These are phyloP conservation scores for Tulasnella sp. DNA, from an alignment of 768 basidiomycete genomes.

Conservation along the genomic window DNA sequence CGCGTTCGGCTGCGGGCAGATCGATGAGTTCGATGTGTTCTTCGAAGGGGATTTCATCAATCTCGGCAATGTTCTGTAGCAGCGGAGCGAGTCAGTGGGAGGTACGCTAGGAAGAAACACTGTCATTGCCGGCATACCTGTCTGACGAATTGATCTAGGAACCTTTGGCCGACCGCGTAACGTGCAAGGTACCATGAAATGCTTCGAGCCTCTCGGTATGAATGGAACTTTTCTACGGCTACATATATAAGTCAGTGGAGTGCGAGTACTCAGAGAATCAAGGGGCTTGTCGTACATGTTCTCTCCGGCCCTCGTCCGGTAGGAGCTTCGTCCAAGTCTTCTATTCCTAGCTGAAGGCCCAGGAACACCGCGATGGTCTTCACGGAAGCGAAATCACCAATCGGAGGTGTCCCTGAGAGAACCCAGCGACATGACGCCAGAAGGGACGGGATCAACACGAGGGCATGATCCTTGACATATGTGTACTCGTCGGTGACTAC, in stretches of 20 bases:
- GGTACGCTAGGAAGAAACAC: not conserved
- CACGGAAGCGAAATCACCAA: slow-evolving; percentile 79
- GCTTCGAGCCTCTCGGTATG: slow-evolving; percentile 89
- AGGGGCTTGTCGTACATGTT: slow-evolving; percentile 46
- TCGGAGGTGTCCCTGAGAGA: slow-evolving; percentile 91
- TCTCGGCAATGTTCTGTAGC: slow-evolving; percentile 83
- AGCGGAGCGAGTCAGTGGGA: slow-evolving; percentile 18
- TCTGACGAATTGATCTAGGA: slow-evolving; percentile 72
- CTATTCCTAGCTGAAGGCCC: slow-evolving; percentile 81
- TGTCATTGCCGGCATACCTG: slow-evolving; percentile 41
- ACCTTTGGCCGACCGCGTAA: slow-evolving; percentile 68
- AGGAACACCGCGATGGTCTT: slow-evolving; percentile 87
- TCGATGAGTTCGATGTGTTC: slow-evolving; percentile 49
- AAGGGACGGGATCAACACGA: slow-evolving; percentile 65
- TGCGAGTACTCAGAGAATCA: not conserved
- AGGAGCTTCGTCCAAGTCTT: slow-evolving; percentile 75
- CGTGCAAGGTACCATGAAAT: slow-evolving; percentile 88
- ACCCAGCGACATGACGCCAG: slow-evolving; percentile 83
- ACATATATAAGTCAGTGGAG: slow-evolving; percentile 1
- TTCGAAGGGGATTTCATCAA: slow-evolving; percentile 83
- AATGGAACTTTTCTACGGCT: slow-evolving; percentile 91
- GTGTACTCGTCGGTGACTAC: slow-evolving; percentile 92
- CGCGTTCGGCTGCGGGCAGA: slow-evolving; percentile 86
- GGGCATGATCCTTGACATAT: slow-evolving; percentile 72
- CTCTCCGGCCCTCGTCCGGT: slow-evolving; percentile 72